These are phyloP conservation scores for Diaporthe sp. DNA, from an alignment of 2,329 filamentous ascomycete species.

Conservation along the genomic window DNA sequence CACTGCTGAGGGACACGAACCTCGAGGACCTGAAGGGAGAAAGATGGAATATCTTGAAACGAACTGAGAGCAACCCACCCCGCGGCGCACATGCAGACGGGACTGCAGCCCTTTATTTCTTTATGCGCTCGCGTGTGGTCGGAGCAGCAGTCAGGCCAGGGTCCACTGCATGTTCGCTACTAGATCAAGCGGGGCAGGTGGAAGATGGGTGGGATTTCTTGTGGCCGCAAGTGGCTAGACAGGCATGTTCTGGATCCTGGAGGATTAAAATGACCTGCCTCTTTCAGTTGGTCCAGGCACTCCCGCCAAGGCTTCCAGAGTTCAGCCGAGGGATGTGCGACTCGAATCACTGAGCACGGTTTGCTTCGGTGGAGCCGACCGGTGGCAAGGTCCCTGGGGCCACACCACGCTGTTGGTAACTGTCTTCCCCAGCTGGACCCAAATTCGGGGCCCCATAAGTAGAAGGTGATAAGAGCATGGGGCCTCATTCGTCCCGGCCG, in stretches of 20 bases:
- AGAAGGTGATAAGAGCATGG: slow-evolving; percentile 13
- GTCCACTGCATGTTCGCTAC: slow-evolving; percentile 28
- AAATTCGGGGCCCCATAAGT: not conserved
- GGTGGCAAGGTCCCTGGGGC: not conserved
- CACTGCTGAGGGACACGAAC: slow-evolving; percentile 14
- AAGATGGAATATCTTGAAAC: not conserved
- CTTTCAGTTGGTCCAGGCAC: not conserved
- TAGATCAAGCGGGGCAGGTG: slow-evolving; percentile 29
- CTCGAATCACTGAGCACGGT: not conserved
- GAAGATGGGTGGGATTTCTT: not conserved
- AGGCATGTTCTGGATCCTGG: slow-evolving; percentile 15
- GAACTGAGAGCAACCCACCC: not conserved
- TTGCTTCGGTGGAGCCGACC: not conserved
- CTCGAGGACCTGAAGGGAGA: not conserved
- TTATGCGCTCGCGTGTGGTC: slow-evolving; percentile 13
- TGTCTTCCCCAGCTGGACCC: not conserved
- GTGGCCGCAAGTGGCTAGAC: not conserved
- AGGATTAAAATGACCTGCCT: slow-evolving; percentile 23
- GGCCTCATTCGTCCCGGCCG: slow-evolving; percentile 4
- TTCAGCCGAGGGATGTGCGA: slow-evolving; percentile 6
- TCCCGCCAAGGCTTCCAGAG: not conserved
- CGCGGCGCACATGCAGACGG: not conserved
- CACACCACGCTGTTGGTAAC: slow-evolving; percentile 18
- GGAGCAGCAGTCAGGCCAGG: slow-evolving; percentile 14
- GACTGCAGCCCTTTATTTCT: not conserved